Base-by-base conservation (phyloP, 2,329 filamentous ascomycete genomes). In the Periconia sp. region DNA sequence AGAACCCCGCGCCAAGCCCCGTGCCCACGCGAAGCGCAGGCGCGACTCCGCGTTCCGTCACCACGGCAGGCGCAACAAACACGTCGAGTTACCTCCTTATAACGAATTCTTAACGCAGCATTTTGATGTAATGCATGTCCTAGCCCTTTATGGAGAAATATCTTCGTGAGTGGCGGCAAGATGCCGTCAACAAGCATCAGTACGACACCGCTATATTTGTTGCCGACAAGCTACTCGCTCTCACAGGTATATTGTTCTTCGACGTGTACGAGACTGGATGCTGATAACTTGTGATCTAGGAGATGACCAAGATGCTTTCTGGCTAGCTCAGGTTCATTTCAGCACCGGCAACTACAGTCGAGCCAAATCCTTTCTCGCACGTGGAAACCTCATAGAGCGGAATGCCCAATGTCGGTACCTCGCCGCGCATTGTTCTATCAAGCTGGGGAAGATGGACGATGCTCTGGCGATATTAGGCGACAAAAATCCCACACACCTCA, bases 321-420 rank as follows among this genome's bases (percentile, higher is more conserved):
- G 91, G 87, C 86, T 99, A 30, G 94, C 94, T n/a, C 92, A 97
- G 73, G 90, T 96, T 25, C 92, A 99, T 72, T 99, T 97, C 73
- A 88, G 87, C 37, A 94, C 90, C 35, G 92, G 90, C 59, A 96
- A 97, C 76, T 96, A 95, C 71, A 94, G 88, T 7, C 88, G 94
- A 60, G 92, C 94, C 3, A 86, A 96, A 60, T 82, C 89, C 17
- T 88, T 96, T 54, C 84, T 99, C 49, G 84, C 86, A 21, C 87
- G 89, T 61, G 87, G 92, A 68, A 88, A 95, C 68, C 82, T 97
- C 50, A 82, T 94, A 57, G 74, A 83, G 31, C 84, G 88, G 58
- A 96, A 88, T 60, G 83, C 91, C 1, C 89, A 91, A 37, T 96
- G 92, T 68, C 86, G 88, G 63, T 99, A 99, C 67, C 85, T 99